These are phyloP conservation scores for Lolium perenne DNA, from an alignment of 176 grass and related monocot genomes.

Conservation along the genomic window DNA sequence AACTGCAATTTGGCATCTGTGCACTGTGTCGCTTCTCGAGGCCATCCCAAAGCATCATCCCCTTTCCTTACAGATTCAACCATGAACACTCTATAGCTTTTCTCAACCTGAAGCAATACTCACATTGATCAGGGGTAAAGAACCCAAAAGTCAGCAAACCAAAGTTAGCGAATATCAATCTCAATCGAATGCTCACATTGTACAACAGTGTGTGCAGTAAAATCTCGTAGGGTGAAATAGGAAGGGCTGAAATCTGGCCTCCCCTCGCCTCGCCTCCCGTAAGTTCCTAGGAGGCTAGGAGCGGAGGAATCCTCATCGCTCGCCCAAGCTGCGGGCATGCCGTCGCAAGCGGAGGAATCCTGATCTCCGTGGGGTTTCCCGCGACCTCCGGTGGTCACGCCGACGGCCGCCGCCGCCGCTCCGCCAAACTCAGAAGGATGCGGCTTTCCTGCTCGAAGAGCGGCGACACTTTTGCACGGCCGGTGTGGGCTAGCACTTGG, in stretches of 20 bases:
- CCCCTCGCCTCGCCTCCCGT: not conserved
- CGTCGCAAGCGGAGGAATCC: too few species aligned
- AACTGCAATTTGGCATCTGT: slow-evolving; percentile 3
- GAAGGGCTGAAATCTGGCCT: not conserved
- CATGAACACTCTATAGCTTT: not conserved
- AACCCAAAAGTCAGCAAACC: too few species aligned
- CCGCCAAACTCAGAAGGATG: too few species aligned
- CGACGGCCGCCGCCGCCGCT: too few species aligned
- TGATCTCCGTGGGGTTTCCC: not conserved
- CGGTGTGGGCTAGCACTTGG: not conserved
- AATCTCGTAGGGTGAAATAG: not conserved
- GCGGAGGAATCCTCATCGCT: not conserved
- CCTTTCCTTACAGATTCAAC: slow-evolving; percentile 13
- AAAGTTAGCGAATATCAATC: too few species aligned
- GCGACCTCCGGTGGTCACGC: not conserved
- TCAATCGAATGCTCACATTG: not conserved
- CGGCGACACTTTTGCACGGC: not conserved
- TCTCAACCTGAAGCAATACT: not conserved
- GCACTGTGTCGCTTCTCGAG: not conserved
- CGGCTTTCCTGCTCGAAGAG: not conserved
- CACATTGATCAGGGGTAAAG: not conserved
- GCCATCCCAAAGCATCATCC: not conserved
- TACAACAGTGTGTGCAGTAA: not conserved
- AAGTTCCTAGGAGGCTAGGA: too few species aligned
- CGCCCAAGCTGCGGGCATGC: not conserved